These are phyloP conservation scores for Speleostelium caveatum DNA, from an alignment of 78 protist genomes.

Conservation along the genomic window DNA sequence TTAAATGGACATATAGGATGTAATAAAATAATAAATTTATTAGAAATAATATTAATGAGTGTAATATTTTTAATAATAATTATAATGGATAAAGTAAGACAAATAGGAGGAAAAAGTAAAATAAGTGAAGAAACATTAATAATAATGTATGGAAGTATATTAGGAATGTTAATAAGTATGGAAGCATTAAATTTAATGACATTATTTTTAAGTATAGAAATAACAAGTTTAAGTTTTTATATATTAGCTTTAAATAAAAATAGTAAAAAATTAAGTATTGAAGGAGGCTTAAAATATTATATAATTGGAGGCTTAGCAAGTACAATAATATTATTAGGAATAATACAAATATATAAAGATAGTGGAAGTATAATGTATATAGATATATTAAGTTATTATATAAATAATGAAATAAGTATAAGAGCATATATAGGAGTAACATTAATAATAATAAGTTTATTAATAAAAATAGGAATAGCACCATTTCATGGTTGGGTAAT, in stretches of 20 bases:
- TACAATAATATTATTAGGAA: background rate
- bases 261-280: background rate
- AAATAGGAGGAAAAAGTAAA: background rate
- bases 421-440: background rate
- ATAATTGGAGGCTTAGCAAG: background rate
- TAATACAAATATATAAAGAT: too few relatives aligned
- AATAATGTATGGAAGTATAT: slow-evolving; percentile 3
- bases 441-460: background rate
- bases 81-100: background rate
- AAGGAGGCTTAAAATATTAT: background rate
- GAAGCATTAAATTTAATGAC: slow-evolving; percentile 6
- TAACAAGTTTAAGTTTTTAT: slow-evolving; percentile 12
- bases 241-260: slow-evolving; percentile 1
- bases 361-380: background rate
- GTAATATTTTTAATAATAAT: background rate
- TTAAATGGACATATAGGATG: slow-evolving; percentile 1
- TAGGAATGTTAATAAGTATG: slow-evolving; percentile 19
- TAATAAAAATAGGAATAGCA: background rate
- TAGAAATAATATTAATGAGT: background rate
- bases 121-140: background rate
- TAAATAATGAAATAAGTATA: background rate
- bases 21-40: background rate
- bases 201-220: slow-evolving; percentile 8
- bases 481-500: slow-evolving; percentile 15
- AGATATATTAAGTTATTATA: background rate